Conservation (phyloP, 202 grass and related monocot species). For the Cymbopogon flexuosus region DNA sequence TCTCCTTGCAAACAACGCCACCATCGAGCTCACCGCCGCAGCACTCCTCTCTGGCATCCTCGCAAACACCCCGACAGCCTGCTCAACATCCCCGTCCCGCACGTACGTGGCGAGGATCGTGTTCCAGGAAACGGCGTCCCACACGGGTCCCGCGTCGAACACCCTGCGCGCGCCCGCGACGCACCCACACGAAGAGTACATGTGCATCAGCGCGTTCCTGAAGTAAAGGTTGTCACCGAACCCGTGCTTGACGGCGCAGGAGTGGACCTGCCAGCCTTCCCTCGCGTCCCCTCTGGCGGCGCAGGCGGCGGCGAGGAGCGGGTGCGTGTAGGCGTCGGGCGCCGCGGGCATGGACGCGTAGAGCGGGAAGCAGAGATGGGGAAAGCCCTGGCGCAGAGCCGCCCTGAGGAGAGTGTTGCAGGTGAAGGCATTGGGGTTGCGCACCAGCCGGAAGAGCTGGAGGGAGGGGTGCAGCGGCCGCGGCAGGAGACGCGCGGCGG, state of each 20-base stretch:
- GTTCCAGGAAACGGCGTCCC: slow-evolving; percentile 92
- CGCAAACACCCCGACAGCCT: slow-evolving; percentile 43
- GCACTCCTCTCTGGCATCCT: slow-evolving; percentile 51
- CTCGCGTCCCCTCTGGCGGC: slow-evolving; percentile 31
- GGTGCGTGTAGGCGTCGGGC: slow-evolving; percentile 59
- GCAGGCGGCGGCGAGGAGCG: slow-evolving; percentile 54
- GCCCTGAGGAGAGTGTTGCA: slow-evolving; percentile 67
- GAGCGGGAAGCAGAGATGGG: slow-evolving; percentile 61
- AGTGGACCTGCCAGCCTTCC: slow-evolving; percentile 64
- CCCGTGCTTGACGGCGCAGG: slow-evolving; percentile 46
- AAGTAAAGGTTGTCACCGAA: slow-evolving; percentile 59
- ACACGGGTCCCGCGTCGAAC: slow-evolving; percentile 59
- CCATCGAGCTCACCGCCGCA: slow-evolving; percentile 55
- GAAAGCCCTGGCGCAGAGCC: slow-evolving; percentile 28
- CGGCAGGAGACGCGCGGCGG: slow-evolving; percentile 34
- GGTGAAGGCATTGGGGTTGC: slow-evolving; percentile 59
- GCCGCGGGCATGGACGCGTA: slow-evolving; percentile 49
- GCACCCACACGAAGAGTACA: slow-evolving; percentile 71
- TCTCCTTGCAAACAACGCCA: slow-evolving; percentile 58
- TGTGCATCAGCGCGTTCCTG: slow-evolving; percentile 56
- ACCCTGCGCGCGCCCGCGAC: slow-evolving; percentile 47
- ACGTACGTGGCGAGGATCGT: slow-evolving; percentile 68
- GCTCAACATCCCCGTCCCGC: slow-evolving; percentile 39
- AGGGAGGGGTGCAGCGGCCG: slow-evolving; percentile 49
- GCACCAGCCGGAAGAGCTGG: slow-evolving; percentile 47